Conservation (phyloP, 805 yeast species). For the Diddensiella santjacobensis region DNA sequence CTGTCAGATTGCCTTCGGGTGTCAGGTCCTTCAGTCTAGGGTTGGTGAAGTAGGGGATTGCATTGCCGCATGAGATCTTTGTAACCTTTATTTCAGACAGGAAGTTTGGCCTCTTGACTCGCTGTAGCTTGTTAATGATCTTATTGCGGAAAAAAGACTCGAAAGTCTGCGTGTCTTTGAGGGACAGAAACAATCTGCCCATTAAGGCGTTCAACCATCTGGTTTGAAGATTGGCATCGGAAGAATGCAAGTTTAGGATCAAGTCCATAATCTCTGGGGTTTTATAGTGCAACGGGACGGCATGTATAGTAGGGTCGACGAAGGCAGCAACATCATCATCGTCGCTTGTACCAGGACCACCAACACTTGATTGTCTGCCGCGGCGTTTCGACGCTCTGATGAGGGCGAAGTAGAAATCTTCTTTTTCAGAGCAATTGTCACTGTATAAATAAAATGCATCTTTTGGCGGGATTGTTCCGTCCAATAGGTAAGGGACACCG, state of each 20-base stretch:
- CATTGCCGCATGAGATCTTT: constrained; percentile 67
- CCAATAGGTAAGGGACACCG: constrained; percentile 26
- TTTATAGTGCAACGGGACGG: constrained; percentile 67
- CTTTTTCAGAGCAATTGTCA: constrained; percentile 78
- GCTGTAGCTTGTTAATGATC: constrained; percentile 66
- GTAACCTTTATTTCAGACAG: constrained; percentile 76
- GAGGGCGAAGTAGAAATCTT: constrained; percentile 87
- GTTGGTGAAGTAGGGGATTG: constrained; percentile 75
- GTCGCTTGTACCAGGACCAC: constrained; percentile 15
- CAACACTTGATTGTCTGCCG: neutral
- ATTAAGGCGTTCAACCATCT: constrained; percentile 87
- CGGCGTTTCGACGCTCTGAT: constrained; percentile 66
- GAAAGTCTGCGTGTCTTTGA: constrained; percentile 67
- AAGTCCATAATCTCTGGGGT: constrained; percentile 69
- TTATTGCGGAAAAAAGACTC: constrained; percentile 54
- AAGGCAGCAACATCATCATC: constrained; percentile 2
- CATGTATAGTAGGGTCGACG: constrained; percentile 56
- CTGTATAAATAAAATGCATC: constrained; percentile 60
- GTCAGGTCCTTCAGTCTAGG: constrained; percentile 66
- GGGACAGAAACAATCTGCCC: constrained; percentile 75
- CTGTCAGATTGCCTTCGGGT: constrained; percentile 72
- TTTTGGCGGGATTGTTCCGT: constrained; percentile 31
- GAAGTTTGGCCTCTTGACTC: constrained; percentile 83
- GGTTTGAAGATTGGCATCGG: constrained; percentile 77
- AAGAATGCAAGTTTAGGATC: constrained; percentile 72